phyloP scores from a whole-genome alignment of 2,329 filamentous ascomycete species.

The Karstenula rhodostoma region DNA sequence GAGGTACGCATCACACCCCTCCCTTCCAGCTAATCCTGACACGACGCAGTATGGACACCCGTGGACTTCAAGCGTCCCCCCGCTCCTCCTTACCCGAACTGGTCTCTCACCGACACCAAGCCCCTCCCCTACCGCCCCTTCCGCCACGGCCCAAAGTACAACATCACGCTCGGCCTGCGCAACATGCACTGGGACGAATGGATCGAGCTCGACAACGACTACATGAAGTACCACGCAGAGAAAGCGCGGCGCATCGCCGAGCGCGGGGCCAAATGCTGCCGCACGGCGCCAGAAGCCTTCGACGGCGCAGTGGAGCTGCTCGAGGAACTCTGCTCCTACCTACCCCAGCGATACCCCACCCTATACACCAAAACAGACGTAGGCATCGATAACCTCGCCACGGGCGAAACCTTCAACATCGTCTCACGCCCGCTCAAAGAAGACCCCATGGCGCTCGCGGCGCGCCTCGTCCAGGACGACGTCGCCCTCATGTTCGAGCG shows the following conservation, averaged over 20 bases:
- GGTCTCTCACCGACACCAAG: slow-evolving; percentile 73
- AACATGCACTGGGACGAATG: slow-evolving; percentile 74
- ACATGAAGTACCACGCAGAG: slow-evolving; percentile 73
- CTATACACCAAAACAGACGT: slow-evolving; percentile 70
- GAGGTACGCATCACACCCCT: slow-evolving; percentile 50
- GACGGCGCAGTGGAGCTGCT: slow-evolving; percentile 78
- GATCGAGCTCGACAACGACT: slow-evolving; percentile 88
- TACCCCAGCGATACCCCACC: slow-evolving; percentile 77
- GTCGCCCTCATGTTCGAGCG: slow-evolving; percentile 83
- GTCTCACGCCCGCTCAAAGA: slow-evolving; percentile 69
- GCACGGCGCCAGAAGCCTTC: slow-evolving; percentile 73
- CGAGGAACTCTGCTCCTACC: slow-evolving; percentile 74
- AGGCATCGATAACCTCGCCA: slow-evolving; percentile 75
- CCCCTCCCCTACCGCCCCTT: slow-evolving; percentile 82
- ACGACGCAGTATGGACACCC: slow-evolving; percentile 61
- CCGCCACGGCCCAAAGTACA: slow-evolving; percentile 77
- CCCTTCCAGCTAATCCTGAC: background rate
- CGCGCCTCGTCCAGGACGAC: slow-evolving; percentile 80
- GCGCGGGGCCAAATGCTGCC: slow-evolving; percentile 72
- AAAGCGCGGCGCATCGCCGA: slow-evolving; percentile 74
- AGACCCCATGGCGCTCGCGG: slow-evolving; percentile 80
- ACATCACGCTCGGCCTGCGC: slow-evolving; percentile 80
- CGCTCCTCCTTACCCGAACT: slow-evolving; percentile 70
- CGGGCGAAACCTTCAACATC: slow-evolving; percentile 76
- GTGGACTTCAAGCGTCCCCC: slow-evolving; percentile 67